phyloP scores from a whole-genome alignment of 2,329 filamentous ascomycete genomes.

The Clonostachys rosea region DNA sequence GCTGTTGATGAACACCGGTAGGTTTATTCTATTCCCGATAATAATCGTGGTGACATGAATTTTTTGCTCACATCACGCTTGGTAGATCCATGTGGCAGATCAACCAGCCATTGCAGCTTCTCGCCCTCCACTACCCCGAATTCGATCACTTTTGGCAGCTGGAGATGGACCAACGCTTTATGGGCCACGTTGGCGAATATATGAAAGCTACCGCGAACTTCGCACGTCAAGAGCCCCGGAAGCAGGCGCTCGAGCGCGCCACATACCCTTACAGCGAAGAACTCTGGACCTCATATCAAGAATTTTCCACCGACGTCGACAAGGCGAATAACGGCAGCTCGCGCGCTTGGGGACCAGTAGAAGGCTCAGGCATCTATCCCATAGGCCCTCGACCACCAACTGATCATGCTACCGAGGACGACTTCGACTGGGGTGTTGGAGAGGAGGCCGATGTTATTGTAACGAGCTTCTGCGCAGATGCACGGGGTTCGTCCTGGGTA shows the following conservation, averaged over 20 bases:
- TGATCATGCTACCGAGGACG: conserved; percentile 11
- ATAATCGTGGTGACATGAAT: background rate
- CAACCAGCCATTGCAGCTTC: conserved; percentile 24
- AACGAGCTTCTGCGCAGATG: conserved; percentile 21
- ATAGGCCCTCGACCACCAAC: conserved; percentile 20
- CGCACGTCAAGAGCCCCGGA: conserved; percentile 47
- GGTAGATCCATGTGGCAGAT: conserved; percentile 19
- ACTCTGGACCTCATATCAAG: conserved; percentile 41
- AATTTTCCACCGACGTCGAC: conserved; percentile 24
- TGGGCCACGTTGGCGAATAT: conserved; percentile 20
- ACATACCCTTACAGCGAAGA: conserved; percentile 49
- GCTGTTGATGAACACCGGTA: conserved; percentile 46
- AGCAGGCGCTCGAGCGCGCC: conserved; percentile 54
- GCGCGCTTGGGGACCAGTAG: conserved; percentile 21
- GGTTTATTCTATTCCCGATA: conserved; percentile 1
- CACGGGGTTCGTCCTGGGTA: conserved; percentile 16
- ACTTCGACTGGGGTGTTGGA: conserved; percentile 22
- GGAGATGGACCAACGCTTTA: conserved; percentile 39
- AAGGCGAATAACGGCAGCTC: conserved; percentile 14
- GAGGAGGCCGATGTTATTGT: conserved; percentile 23
- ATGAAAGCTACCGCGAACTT: conserved; percentile 26
- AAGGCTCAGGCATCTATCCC: conserved; percentile 16
- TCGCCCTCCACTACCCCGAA: conserved; percentile 23
- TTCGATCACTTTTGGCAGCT: conserved; percentile 28
- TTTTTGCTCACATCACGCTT: background rate